phyloP scores from a whole-genome alignment of 352 stramenopile species.

The Globisporangium paroecandrum region DNA sequence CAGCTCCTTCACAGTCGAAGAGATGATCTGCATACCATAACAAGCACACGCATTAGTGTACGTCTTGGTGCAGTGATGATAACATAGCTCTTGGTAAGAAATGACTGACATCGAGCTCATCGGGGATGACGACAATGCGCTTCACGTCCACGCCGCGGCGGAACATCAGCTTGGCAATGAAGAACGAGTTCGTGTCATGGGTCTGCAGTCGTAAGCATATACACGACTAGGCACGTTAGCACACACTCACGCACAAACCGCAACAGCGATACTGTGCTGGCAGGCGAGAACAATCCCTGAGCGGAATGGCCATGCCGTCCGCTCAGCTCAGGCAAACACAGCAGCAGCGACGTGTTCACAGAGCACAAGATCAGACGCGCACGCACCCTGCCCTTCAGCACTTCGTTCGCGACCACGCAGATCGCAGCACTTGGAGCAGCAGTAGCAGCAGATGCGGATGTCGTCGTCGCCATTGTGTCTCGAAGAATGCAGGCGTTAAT shows the following conservation, averaged over 20 bases:
- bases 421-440: constrained; percentile 53
- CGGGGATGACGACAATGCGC: constrained; percentile 75
- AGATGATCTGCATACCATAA: constrained; percentile 41
- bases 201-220: constrained; percentile 34
- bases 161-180: constrained; percentile 81
- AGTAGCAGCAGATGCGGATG: neutral
- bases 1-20: constrained; percentile 66
- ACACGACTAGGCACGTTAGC: neutral
- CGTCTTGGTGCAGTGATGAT: neutral
- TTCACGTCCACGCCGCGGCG: constrained; percentile 72
- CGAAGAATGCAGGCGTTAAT: neutral
- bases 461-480: neutral
- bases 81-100: neutral
- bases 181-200: constrained; percentile 84
- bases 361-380: neutral
- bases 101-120: constrained; percentile 56
- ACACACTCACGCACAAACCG: too few species aligned
- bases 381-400: constrained; percentile 74
- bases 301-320: neutral
- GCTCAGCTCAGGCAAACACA: neutral
- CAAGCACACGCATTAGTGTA: neutral
- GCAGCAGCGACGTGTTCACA: neutral
- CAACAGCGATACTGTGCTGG: neutral
- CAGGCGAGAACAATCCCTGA: neutral
- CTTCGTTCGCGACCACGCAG: constrained; percentile 83